Base-by-base conservation (phyloP, 2,329 filamentous ascomycete species). In the Fusarium pseudoanthophilum region DNA sequence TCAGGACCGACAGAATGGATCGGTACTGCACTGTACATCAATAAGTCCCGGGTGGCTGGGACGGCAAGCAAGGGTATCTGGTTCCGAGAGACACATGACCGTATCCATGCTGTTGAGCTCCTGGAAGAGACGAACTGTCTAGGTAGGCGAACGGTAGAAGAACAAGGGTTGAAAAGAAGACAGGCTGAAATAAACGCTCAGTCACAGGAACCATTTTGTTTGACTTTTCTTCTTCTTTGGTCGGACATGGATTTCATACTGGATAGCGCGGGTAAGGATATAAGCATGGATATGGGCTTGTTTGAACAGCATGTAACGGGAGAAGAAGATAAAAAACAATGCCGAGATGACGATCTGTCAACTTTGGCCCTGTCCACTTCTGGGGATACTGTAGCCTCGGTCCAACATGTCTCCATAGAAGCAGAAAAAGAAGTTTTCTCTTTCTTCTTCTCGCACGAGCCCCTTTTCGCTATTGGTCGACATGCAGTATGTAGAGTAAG, bases 1-100 rank as follows among this genome's bases (percentile, higher is more conserved):
- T 49, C 64, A 49, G n/a, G 48, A 64, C 69, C 71, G 45, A 71
- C 56, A 39, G 64, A 60, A 37, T 30, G 57, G 59, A 45, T 59
- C 48, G 71, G 69, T 58, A 73, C 46, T 70, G 40, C n/a, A 46
- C 24, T 36, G 55, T 58, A 58, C 55, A 58, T 58, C 40, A 67
- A 71, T 60, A 45, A 56, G 62, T 74, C 64, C 75, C 75, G 26
- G 67, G 45, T 69, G 63, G 65, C 62, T 71, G 74, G 72, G 72
- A 72, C 74, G 58, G 64, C 62, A 70, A 58, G 51, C 62, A 69
- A 61, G 73, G 66, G 64, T 55, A 60, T 69, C 51, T 60, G 36
- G 40, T 52, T 68, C 53, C 62, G 55, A 67, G 42, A 28, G 36
- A 49, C 26, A 52, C 39, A 49, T 59, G 26, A 58, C 58, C 39